Conservation (phyloP, 305 asterid species). For the Andrographis paniculata region DNA sequence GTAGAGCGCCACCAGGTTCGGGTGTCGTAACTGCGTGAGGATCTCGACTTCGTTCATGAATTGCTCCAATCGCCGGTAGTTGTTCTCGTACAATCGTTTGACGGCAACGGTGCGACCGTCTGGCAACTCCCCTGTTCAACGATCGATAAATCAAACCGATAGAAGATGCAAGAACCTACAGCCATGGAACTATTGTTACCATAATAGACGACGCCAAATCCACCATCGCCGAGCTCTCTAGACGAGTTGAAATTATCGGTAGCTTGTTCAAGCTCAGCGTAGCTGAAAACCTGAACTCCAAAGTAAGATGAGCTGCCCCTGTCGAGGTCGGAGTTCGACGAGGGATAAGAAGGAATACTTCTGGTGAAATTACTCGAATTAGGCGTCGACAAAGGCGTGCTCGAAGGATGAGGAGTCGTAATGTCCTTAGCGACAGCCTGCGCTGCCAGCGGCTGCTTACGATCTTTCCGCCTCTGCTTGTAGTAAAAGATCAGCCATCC, state of each 20-base stretch:
- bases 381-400: slow-evolving; percentile 31
- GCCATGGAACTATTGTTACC: slow-evolving; percentile 55
- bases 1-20: slow-evolving; percentile 58
- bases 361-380: slow-evolving; percentile 34
- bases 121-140: slow-evolving; percentile 52
- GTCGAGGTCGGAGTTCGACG: slow-evolving; percentile 46
- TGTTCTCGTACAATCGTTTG: slow-evolving; percentile 72
- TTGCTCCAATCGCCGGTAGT: slow-evolving; percentile 79
- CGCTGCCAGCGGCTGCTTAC: slow-evolving; percentile 25
- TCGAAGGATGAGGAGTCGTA: slow-evolving; percentile 26
- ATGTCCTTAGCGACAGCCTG: slow-evolving; percentile 32
- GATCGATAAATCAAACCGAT: no score
- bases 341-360: slow-evolving; percentile 64
- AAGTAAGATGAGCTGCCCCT: slow-evolving; percentile 44
- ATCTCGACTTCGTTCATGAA: slow-evolving; percentile 84
- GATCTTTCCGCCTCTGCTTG: slow-evolving; percentile 40
- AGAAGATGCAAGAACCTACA: no score
- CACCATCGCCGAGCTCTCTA: slow-evolving; percentile 84
- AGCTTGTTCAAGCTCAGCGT: slow-evolving; percentile 70
- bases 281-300: slow-evolving; percentile 70
- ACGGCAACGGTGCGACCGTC: slow-evolving; percentile 83
- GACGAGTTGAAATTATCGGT: slow-evolving; percentile 56
- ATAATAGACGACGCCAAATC: slow-evolving; percentile 76
- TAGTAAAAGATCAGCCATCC: slow-evolving; percentile 49
- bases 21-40: slow-evolving; percentile 52